Base-by-base conservation (phyloP, 352 stramenopile species). In the Globisporangium radiosum region DNA sequence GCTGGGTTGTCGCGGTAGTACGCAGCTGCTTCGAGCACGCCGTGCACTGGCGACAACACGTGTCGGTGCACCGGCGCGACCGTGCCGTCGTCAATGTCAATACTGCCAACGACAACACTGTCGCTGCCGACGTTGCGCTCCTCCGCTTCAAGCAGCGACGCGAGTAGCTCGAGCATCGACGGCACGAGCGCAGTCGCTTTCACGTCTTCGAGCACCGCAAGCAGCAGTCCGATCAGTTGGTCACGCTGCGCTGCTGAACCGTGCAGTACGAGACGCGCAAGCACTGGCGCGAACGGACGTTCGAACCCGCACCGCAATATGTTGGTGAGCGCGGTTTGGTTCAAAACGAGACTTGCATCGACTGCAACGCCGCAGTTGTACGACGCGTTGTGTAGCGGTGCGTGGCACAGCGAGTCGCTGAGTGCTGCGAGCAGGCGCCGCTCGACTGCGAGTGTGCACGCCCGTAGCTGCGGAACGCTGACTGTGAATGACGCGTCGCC, bases 171-270 rank as follows among this genome's bases (percentile, higher is more conserved):
- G 4, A 92, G 60, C 7, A 84, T 52, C 5, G 79, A 69, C 3
- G 76, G 69, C 3, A 82, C 56, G 43, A 84, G 52, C 0, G 72
- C 25, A 25, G 25, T 72, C 40, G 66, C 71, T 43, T 87, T 87
- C 38, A 88, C 59, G 52, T 88, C 74, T 68, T 92, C 81, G n/a
- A 90, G 58, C 9, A 84, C 73, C 0, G 71, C 62, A 14, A 92
- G 66, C 9, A 92, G 52, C 9, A 81, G 49, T n/a, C 76, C 63
- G 40, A 88, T 57, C 5, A 90, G 54, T 17, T 75, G 78, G 44
- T 87, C 75, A 14, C 63, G 65, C 52, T 80, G 76, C 1, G 59
- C 15, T 45, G 45, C 39, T 53, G 51, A 47, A 42, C n/a, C 15
- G 1, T 57, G 19, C 63, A 47, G 33, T 47, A 49, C 25, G 52